Evolutionary conservation across 2,329 filamentous ascomycete genomes (phyloP), one percentile per base, ranked within the genome.

Genomic region (Penicillium polonicum): DNA sequence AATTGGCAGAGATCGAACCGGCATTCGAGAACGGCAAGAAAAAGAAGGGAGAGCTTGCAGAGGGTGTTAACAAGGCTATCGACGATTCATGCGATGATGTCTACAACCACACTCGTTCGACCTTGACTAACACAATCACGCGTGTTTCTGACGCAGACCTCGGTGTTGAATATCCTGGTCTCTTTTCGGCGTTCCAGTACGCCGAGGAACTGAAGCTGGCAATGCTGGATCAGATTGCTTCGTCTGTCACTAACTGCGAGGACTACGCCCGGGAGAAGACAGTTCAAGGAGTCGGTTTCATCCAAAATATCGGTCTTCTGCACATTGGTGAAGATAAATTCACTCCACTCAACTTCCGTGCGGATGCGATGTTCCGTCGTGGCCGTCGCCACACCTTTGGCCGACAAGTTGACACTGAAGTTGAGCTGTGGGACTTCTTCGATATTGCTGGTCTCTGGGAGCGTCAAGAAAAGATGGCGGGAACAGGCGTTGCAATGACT

Each of bases 401-500:
- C 6, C 86, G 91, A 62, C 88, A 96, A 70, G 87, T 97, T 17
- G 87, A 97, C 60, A 87, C 96, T 21, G 86, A 94, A 53, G 90
- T 94, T 4, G 92, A 99, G 70, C 67, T 96, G 0, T 89, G 83
- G 83, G 94, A 99, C 77, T 97, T 99, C 80, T 90, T 99, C 68
- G 94, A 99, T 74, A 82, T 92, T 74, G 83, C 86, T 19, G 89
- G 86, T 12, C 78, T 97, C 6, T 83, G 96, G 79, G 91, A 97
- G 70, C 84, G 87, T 53, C 93, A 97, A 73, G 94, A 99, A 76
- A 99, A 97, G 81, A 83, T 95, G 55, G 92, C 93, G 6, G 91
- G 93, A 39, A 95, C 92, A 3, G 90, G 94, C 62, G 92, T 99
- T 88, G 94, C 93, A 6, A 82, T 99, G 70, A 99, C 94, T 1